These are phyloP conservation scores for Coniochaeta sp. DNA, from an alignment of 2,329 filamentous ascomycete genomes.

Conservation along the genomic window DNA sequence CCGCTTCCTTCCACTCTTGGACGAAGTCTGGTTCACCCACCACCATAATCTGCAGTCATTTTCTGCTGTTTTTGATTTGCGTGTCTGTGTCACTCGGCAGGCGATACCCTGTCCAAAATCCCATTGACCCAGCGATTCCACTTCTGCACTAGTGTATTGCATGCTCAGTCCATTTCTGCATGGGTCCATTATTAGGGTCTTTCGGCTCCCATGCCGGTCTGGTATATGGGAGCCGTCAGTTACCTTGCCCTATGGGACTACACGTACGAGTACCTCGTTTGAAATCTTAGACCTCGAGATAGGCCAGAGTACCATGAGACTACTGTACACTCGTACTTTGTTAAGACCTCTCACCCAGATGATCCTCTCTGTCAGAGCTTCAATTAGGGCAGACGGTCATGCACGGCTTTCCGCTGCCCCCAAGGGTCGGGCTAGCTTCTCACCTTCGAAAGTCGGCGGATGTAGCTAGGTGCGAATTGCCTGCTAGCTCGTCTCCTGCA, in stretches of 20 bases:
- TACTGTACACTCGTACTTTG: no score
- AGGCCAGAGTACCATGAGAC: no score
- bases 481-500: background rate
- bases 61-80: background rate
- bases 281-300: background rate
- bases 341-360: no score
- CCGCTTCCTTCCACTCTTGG: background rate
- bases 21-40: background rate
- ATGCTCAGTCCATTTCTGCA: background rate
- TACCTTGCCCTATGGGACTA: background rate
- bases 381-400: background rate
- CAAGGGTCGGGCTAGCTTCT: no score
- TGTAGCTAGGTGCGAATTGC: background rate
- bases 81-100: background rate
- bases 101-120: background rate
- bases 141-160: background rate
- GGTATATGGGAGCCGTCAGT: background rate
- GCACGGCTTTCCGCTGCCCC: background rate
- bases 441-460: no score
- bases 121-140: no score
- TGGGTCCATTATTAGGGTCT: background rate
- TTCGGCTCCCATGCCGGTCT: background rate
- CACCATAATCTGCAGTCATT: background rate
- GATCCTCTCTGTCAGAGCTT: background rate
- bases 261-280: background rate